A percentile compares a stretch with the other conserved stretches of the same genome.
Evolutionary conservation across 192 early-diverging fungal species (phyloP).

Genomic region (Pilaira anomala): DNA sequence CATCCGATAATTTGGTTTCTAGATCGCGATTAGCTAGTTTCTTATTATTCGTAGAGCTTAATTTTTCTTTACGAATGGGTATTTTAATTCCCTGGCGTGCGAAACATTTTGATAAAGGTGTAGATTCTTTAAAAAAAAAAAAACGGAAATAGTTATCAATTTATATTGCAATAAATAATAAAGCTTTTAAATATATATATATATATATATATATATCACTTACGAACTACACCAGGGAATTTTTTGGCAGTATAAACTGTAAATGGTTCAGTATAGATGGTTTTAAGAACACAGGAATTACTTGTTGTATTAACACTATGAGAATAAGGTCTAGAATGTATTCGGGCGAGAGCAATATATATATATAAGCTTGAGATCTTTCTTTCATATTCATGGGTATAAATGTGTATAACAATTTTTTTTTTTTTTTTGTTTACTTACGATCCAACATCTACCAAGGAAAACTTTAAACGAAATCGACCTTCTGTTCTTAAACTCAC

Average conservation of each 20-base stretch:
- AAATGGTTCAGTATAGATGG: conserved; percentile 63
- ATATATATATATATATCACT: background rate
- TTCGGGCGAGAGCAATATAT: background rate
- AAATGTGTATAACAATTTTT: background rate
- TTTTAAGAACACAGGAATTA: conserved; percentile 35
- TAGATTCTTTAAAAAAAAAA: conserved; percentile 52
- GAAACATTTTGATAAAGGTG: conserved; percentile 67
- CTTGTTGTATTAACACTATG: conserved; percentile 17
- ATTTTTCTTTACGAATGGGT: conserved; percentile 58
- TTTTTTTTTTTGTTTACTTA: conserved; percentile 47
- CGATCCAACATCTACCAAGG: conserved; percentile 59
- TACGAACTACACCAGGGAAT: conserved; percentile 65
- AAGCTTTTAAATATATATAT: background rate
- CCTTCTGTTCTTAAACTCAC: conserved; percentile 76
- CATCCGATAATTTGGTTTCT: background rate
- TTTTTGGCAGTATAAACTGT: conserved; percentile 72
- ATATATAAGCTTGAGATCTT: conserved; percentile 1
- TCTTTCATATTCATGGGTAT: background rate
- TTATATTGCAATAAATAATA: no score
- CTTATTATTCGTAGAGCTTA: background rate
- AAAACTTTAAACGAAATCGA: conserved; percentile 64
- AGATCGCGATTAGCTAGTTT: background rate
- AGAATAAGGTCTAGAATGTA: background rate
- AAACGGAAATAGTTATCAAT: background rate
- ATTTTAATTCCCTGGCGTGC: conserved; percentile 76